Evolutionary conservation across 169 alveolate species (phyloP), one percentile per base, ranked within the genome.

Genomic region (Miamiensis avidus): DNA sequence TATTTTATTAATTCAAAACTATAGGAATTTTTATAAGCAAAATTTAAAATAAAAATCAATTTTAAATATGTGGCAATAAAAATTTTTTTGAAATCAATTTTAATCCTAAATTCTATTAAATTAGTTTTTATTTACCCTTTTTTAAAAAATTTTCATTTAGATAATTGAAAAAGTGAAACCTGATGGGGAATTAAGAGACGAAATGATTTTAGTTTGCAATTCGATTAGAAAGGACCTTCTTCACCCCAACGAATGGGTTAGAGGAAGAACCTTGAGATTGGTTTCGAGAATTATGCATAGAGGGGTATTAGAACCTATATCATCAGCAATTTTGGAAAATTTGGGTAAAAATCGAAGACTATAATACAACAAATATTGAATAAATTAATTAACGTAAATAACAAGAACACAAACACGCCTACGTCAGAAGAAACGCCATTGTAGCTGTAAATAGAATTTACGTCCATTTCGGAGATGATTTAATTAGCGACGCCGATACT

Each of bases 101-200:
- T n/a, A n/a, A n/a, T n/a, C n/a, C n/a, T n/a, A n/a, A n/a, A n/a
- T n/a, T n/a, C n/a, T n/a, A n/a, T n/a, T n/a, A n/a, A n/a, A n/a
- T n/a, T n/a, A n/a, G n/a, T n/a, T n/a, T n/a, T n/a, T n/a, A n/a
- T n/a, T n/a, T n/a, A n/a, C n/a, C n/a, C n/a, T n/a, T n/a, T n/a
- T n/a, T n/a, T n/a, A n/a, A n/a, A n/a, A n/a, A n/a, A n/a, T n/a
- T 49, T 20, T 49, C 20, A 11, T 33, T 29, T 77, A 77, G 82
- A 94, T 97, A 0, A 97, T 98, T 15, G 99, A 98, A 82, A 98
- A 97, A 83, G 94, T 98, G 65, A 97, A 98, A 72, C 89, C 95
- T 34, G 99, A 98, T 87, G 99, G 99, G 4, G 88, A 97, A 30
- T 91, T 98, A 82, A 97, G 98, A 84, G 99, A 98, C 82, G 99